These are phyloP conservation scores for Yamadazyma scolyti DNA, from an alignment of 805 yeast species.

Conservation along the genomic window DNA sequence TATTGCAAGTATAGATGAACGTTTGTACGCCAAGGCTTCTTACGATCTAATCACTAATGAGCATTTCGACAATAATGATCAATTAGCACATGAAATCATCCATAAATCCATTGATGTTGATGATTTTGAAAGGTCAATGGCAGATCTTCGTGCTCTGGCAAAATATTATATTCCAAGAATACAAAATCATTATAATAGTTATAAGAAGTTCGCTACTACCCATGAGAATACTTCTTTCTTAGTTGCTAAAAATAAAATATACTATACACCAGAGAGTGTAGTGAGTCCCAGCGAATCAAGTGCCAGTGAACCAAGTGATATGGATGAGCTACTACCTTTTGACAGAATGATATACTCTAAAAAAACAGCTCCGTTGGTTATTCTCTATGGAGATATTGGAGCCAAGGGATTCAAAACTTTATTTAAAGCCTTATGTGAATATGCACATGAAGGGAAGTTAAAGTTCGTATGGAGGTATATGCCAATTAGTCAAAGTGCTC, in stretches of 20 bases:
- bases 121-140: constrained; percentile 16
- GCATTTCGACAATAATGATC: constrained; percentile 6
- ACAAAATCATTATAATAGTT: constrained; percentile 56
- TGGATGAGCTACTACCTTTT: constrained; percentile 29
- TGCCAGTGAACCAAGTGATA: constrained; percentile 13
- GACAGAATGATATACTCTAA: constrained; percentile 68
- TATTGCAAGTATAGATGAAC: constrained; percentile 28
- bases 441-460: constrained; percentile 61
- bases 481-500: constrained; percentile 23
- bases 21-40: constrained; percentile 31
- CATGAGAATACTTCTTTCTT: constrained; percentile 40
- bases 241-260: constrained; percentile 47
- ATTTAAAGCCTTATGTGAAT: constrained; percentile 54
- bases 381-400: constrained; percentile 64
- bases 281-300: constrained; percentile 68
- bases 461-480: constrained; percentile 75
- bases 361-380: constrained; percentile 45
- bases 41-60: constrained; percentile 14
- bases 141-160: constrained; percentile 43
- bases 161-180: constrained; percentile 58
- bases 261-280: constrained; percentile 68
- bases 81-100: constrained; percentile 5
- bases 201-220: constrained; percentile 18
- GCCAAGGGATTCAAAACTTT: constrained; percentile 52
- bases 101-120: constrained; percentile 8